Evolutionary conservation across 2,329 filamentous ascomycete species (phyloP), one percentile per base, ranked within the genome.

Genomic region (Alternaria tenuissima): DNA sequence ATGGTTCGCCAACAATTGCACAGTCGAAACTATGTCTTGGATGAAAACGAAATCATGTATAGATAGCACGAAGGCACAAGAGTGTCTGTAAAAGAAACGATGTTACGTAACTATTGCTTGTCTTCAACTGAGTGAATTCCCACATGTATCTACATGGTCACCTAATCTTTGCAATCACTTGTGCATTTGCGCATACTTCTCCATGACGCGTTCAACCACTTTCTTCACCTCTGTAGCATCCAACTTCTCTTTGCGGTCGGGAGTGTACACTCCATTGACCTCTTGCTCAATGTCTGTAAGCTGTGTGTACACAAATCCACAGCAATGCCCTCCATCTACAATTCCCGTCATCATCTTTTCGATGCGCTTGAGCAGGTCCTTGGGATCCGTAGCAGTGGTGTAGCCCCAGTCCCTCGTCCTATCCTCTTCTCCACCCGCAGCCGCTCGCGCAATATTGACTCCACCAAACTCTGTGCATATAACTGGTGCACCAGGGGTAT

Each of bases 381-480:
- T 79, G 0, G 87, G 76, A 67, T 90, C 85, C 0, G 76, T 82
- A 0, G 88, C 89, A 0, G 88, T 91, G 1, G 88, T 91, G 69
- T 91, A 91, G 0, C 88, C 89, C 89, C 89, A 91, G 24, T 73
- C 72, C 3, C 69, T 85, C 5, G 83, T 79, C 9, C 82, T 82
- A 0, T 82, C 78, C 0, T 77, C 79, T 11, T 64, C 47, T 18
- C 38, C 52, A 14, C 26, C 41, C 26, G 43, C 80, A 0, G 81
- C 76, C 0, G 83, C 52, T 34, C 72, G 81, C 0, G 86, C 85
- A 67, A 91, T 89, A 68, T 90, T 91, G 42, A 91, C 86, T 4
- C 89, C 89, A 3, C 88, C 88, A 62, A 90, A 90, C 68, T 91
- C 89, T 2, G 86, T 88, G 73, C 87, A 89, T 62, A 91, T 84